A percentile compares a stretch with the other conserved stretches of the same genome.
phyloP scores from a whole-genome alignment of 768 basidiomycete genomes.

The Nidularia pulvinata region DNA sequence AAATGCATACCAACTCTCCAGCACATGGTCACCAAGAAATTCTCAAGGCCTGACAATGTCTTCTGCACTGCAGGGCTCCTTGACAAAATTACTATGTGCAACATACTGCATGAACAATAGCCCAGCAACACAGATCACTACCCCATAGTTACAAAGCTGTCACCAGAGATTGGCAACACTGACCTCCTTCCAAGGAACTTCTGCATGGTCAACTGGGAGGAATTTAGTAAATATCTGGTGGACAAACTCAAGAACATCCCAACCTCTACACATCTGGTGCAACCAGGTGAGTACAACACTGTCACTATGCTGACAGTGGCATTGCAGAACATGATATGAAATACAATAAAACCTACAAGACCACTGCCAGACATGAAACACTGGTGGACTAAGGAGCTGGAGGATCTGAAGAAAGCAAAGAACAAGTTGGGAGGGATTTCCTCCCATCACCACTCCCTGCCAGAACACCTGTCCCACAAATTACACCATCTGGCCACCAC shows the following conservation, averaged over 20 bases:
- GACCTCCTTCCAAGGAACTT: background rate
- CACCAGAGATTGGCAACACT: background rate
- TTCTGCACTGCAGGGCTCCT: background rate
- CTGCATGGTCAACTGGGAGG: constrained; percentile 1
- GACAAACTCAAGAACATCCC: background rate
- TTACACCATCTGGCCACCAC: too few relatives aligned
- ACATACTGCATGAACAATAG: background rate
- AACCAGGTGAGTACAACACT: background rate
- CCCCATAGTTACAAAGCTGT: constrained; percentile 1
- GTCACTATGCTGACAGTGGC: background rate
- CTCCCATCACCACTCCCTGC: too few relatives aligned
- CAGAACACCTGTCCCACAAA: too few relatives aligned
- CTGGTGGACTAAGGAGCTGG: too few relatives aligned
- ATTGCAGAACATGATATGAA: background rate
- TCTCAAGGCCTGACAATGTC: constrained; percentile 5
- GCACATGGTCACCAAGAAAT: constrained; percentile 1
- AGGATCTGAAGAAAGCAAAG: too few relatives aligned
- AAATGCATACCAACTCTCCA: constrained; percentile 28
- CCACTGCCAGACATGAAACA: too few relatives aligned
- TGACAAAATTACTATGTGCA: background rate
- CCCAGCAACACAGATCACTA: constrained; percentile 3
- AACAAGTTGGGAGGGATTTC: too few relatives aligned
- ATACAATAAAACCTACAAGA: background rate
- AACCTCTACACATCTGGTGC: background rate
- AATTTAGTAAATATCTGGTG: background rate